phyloP scores from a whole-genome alignment of 1,139 yeast genomes.

The Yamadazyma dushanensis region DNA sequence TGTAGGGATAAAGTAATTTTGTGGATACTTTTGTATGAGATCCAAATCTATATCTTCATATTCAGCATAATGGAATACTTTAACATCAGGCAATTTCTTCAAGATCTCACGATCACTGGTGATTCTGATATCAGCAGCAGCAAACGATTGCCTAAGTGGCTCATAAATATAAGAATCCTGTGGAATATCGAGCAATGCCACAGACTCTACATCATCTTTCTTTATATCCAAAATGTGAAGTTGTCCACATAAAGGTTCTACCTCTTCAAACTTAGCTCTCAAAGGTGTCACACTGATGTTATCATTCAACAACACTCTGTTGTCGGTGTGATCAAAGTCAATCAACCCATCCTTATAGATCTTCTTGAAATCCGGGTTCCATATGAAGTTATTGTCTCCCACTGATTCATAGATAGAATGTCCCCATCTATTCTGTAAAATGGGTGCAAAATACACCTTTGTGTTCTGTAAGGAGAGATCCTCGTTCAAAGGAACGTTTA shows the following conservation, averaged over 20 bases:
- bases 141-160: slow-evolving; percentile 50
- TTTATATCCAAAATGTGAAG: slow-evolving; percentile 34
- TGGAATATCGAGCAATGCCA: slow-evolving; percentile 34
- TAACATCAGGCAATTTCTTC: slow-evolving; percentile 18
- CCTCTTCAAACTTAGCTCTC: slow-evolving; percentile 67
- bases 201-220: slow-evolving; percentile 6
- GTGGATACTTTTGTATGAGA: slow-evolving; percentile 35
- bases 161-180: slow-evolving; percentile 55
- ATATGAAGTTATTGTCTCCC: slow-evolving; percentile 47
- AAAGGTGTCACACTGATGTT: slow-evolving; percentile 80
- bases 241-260: slow-evolving; percentile 58
- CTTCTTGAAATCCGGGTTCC: slow-evolving; percentile 81
- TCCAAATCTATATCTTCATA: slow-evolving; percentile 89
- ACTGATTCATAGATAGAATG: slow-evolving; percentile 48
- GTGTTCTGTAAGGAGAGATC: slow-evolving; percentile 52
- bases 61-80: slow-evolving; percentile 76
- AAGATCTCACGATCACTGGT: slow-evolving; percentile 25
- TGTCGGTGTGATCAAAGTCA: slow-evolving; percentile 56
- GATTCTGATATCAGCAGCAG: slow-evolving; percentile 26
- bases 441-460: slow-evolving; percentile 69
- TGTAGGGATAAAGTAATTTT: slow-evolving; percentile 67
- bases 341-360: slow-evolving; percentile 62
- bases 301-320: slow-evolving; percentile 50
- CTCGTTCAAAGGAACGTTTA: slow-evolving; percentile 75
- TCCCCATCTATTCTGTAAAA: slow-evolving; percentile 74